Base-by-base conservation (phyloP, 768 basidiomycete species). In the Mycena albidolilacea region DNA sequence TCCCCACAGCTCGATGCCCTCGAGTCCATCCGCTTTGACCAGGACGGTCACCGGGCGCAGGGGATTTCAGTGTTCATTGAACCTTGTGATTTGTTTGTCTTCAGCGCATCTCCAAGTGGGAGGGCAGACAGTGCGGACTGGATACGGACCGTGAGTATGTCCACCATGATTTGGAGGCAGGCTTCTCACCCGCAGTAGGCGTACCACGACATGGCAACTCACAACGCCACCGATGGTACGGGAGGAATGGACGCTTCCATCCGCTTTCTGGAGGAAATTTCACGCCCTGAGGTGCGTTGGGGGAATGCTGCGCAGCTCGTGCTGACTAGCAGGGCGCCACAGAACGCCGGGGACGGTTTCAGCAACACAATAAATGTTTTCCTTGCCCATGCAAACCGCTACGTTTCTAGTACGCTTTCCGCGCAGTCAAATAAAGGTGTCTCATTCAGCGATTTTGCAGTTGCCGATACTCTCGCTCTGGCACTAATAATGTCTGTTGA, bases 191-290 rank as follows among this genome's bases (percentile, higher is more conserved):
- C 30, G 1, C 3, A 2, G 14, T 12, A 67, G 65, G 55, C 55
- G 0, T 67, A 67, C 23, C 65, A 67, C n/a, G 65, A 67, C 14
- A 67, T 67, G 65, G 65, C 66, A 17, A 59, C 57, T 1, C 44
- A 67, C n/a, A 67, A 67, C 15, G 3, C 39, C 8, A 12, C 23
- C 12, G 66, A 67, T 44, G 65, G 54, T 1, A 57, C 65, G 14
- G 54, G 65, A 5, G 65, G 65, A 38, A 7, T 58, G 7, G 57
- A 58, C 19, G 57, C 57, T 7, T 57, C 65, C 4, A 66, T 66
- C 7, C 65, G 65, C 3, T 66, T 66, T 14, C 7, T 10, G 3
- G 65, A 57, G 6, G 66, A 67, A 44, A 43, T 46, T 17, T 14
- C 30, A 1, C 66, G 66, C 6, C 21, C 55, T 0, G 66, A 67